These are phyloP conservation scores for Cladosporium sp. DNA, from an alignment of 2,329 filamentous ascomycete species.

Conservation along the genomic window DNA sequence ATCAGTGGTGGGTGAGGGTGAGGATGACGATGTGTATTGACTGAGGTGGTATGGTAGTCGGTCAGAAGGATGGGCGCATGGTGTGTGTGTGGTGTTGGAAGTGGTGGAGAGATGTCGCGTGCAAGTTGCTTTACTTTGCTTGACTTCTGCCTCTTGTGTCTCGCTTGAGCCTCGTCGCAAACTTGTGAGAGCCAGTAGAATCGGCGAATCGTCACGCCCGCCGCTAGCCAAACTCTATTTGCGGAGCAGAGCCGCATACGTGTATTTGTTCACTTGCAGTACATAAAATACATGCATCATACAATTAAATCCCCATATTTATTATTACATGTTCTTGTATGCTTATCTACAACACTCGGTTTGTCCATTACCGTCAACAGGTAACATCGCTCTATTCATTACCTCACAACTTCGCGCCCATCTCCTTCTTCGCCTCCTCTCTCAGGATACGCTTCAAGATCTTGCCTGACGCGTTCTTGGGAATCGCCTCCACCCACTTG, in stretches of 20 bases:
- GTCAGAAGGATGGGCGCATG: conserved; percentile 1
- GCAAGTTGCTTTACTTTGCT: not conserved
- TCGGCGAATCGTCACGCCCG: not conserved
- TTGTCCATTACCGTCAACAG: too few relatives aligned
- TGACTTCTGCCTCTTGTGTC: not conserved
- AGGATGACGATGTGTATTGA: not conserved
- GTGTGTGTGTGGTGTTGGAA: not conserved
- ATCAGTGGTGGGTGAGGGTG: not conserved
- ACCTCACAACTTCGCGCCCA: conserved; percentile 35
- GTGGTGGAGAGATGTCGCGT: not conserved
- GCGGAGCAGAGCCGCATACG: not conserved
- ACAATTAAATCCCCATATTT: not conserved
- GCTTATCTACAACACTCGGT: too few relatives aligned
- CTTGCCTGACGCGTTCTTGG: conserved; percentile 41
- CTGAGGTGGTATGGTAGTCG: not conserved
- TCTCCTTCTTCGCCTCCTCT: conserved; percentile 50
- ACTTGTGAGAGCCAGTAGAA: not conserved
- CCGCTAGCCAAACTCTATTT: not conserved
- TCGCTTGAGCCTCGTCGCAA: not conserved
- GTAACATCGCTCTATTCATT: too few relatives aligned
- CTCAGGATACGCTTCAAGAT: conserved; percentile 47
- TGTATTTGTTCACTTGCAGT: not conserved
- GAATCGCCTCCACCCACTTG: conserved; percentile 40
- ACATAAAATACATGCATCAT: not conserved
- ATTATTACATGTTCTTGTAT: too few relatives aligned